A percentile compares a stretch with the other conserved stretches of the same genome.
These are phyloP conservation scores for Cnidoscolus chayamansa DNA, from an alignment of 441 rosid genomes.

Conservation along the genomic window DNA sequence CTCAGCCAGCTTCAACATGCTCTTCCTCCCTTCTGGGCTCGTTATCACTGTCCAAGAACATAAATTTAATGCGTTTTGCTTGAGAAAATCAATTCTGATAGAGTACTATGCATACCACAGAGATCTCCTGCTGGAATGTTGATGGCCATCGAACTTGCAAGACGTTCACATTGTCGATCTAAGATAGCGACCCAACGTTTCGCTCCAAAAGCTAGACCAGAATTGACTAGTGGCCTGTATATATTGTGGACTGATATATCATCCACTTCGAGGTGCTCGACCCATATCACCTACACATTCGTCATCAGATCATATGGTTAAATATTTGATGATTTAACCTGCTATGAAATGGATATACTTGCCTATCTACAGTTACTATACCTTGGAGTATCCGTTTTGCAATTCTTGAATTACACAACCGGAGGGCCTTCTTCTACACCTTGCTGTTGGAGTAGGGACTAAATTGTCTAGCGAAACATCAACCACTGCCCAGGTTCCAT, in stretches of 20 bases:
- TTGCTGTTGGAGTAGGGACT: slow-evolving; percentile 45
- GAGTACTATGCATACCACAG: slow-evolving; percentile 42
- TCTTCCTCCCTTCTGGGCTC: slow-evolving; percentile 83
- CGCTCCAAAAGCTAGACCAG: slow-evolving; percentile 90
- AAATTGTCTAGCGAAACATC: slow-evolving; percentile 86
- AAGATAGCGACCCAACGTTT: slow-evolving; percentile 90
- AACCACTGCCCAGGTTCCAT: slow-evolving; percentile 94
- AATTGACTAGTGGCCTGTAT: slow-evolving; percentile 59
- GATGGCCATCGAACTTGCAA: slow-evolving; percentile 87
- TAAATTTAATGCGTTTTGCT: background rate
- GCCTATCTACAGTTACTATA: slow-evolving; percentile 15
- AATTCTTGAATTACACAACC: slow-evolving; percentile 87
- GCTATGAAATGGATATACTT: background rate
- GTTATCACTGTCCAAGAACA: slow-evolving; percentile 55
- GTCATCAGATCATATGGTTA: slow-evolving; percentile 17
- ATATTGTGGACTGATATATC: slow-evolving; percentile 68
- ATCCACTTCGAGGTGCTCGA: slow-evolving; percentile 90
- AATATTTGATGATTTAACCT: background rate
- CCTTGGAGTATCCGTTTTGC: slow-evolving; percentile 96
- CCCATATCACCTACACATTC: slow-evolving; percentile 68
- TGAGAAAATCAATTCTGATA: background rate
- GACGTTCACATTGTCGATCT: slow-evolving; percentile 88
- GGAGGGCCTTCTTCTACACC: slow-evolving; percentile 82
- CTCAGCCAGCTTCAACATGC: slow-evolving; percentile 90
- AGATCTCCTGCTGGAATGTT: slow-evolving; percentile 81